phyloP scores from a whole-genome alignment of 2,329 filamentous ascomycete species.

The Annulohypoxylon truncatum region DNA sequence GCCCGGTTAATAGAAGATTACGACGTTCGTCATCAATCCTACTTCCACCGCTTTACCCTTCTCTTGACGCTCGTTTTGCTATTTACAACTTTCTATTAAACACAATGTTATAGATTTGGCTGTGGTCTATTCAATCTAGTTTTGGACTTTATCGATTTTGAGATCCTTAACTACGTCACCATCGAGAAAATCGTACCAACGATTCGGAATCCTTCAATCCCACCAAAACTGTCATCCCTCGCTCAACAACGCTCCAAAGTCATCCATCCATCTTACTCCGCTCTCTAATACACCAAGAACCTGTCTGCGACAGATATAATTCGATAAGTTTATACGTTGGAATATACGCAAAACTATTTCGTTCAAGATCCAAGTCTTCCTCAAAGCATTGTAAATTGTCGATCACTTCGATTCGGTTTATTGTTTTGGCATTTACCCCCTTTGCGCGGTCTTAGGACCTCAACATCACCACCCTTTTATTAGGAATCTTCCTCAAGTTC shows the following conservation, averaged over 20 bases:
- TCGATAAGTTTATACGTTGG: constrained; percentile 2
- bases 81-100: constrained; percentile 15
- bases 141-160: constrained; percentile 15
- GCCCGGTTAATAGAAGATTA: constrained; percentile 26
- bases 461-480: background rate
- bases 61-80: constrained; percentile 24
- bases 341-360: constrained; percentile 3
- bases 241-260: constrained; percentile 13
- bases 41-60: constrained; percentile 11
- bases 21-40: constrained; percentile 35
- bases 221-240: constrained; percentile 5
- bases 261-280: background rate
- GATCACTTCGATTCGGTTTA: constrained; percentile 1
- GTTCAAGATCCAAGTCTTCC: too few relatives aligned
- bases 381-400: background rate
- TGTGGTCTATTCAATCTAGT: constrained; percentile 8
- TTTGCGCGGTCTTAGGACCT: constrained; percentile 29
- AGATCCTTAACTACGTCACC: constrained; percentile 38
- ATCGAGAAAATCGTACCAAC: constrained; percentile 24
- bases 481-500: background rate
- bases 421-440: constrained; percentile 14
- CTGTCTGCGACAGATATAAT: background rate
- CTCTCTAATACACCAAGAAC: background rate
- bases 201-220: constrained; percentile 28
- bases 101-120: constrained; percentile 3